Evolutionary conservation across 495 filamentous ascomycete species (phyloP).

Genomic region (Trichoderma reesei): DNA sequence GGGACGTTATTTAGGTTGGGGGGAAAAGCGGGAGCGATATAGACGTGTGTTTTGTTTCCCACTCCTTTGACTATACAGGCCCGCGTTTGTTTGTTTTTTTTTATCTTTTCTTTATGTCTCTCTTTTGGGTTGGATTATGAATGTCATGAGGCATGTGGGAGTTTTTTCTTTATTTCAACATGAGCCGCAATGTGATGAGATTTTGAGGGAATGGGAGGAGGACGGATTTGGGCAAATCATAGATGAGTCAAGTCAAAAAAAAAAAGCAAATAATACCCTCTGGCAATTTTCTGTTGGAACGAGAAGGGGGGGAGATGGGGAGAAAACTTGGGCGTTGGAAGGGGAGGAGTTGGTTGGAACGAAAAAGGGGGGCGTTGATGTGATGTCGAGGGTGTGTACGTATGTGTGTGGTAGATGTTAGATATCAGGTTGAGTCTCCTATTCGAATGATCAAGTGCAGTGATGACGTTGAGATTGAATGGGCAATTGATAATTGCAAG

Average conservation of each 20-base stretch:
- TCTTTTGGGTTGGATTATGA: neutral
- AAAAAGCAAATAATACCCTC: slow-evolving; percentile 1
- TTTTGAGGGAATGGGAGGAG: neutral
- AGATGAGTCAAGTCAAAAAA: no score
- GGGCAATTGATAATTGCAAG: no score
- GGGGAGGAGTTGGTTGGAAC: no score
- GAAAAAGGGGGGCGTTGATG: no score
- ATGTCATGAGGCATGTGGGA: neutral
- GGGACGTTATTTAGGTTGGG: slow-evolving; percentile 16
- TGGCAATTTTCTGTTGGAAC: neutral
- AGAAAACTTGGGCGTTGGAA: neutral
- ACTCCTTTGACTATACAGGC: no score
- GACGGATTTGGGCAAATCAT: neutral
- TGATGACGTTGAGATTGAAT: no score
- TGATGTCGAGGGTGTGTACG: no score
- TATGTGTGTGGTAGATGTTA: no score
- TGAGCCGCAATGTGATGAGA: neutral
- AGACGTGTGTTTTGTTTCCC: neutral
- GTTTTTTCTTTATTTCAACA: neutral
- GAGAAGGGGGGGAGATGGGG: neutral
- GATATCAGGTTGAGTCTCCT: no score
- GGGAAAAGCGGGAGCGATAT: neutral
- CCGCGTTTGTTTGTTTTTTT: no score
- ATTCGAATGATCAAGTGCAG: no score
- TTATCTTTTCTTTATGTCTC: neutral